Conservation (phyloP, 2,329 filamentous ascomycete species). For the Trichoderma oligosporum region DNA sequence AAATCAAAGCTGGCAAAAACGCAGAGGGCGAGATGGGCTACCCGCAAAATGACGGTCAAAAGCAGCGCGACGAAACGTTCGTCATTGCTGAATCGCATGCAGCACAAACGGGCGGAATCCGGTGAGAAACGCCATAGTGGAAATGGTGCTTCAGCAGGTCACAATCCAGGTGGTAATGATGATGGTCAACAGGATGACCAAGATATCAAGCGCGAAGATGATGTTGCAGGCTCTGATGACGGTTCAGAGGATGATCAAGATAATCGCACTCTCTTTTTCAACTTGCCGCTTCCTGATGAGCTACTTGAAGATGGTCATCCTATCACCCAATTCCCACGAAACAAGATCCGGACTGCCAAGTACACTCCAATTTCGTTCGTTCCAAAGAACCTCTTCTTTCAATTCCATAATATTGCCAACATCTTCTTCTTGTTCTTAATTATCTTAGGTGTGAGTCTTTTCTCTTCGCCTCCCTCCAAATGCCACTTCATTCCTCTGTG, state of each 20-base stretch:
- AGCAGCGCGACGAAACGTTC: constrained; percentile 75
- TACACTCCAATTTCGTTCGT: constrained; percentile 94
- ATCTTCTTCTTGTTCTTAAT: constrained; percentile 97
- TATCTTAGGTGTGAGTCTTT: constrained; percentile 75
- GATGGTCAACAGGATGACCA: constrained; percentile 28
- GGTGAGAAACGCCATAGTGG: constrained; percentile 63
- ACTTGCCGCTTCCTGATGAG: constrained; percentile 70
- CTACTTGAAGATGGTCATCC: constrained; percentile 76
- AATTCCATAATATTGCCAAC: constrained; percentile 98
- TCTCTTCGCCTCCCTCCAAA: neutral
- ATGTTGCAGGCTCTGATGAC: constrained; percentile 36
- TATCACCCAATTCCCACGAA: constrained; percentile 67
- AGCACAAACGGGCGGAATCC: constrained; percentile 56
- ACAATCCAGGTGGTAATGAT: constrained; percentile 27
- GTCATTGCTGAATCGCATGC: constrained; percentile 74
- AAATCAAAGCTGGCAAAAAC: constrained; percentile 38
- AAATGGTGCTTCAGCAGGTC: constrained; percentile 36
- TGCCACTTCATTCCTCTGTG: too few relatives aligned
- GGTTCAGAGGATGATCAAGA: constrained; percentile 39
- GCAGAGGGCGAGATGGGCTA: constrained; percentile 91
- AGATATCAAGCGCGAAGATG: constrained; percentile 23
- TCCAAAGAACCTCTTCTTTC: constrained; percentile 94
- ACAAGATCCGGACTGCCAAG: constrained; percentile 97
- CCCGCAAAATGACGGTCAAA: constrained; percentile 75
- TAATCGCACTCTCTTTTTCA: constrained; percentile 73